phyloP scores from a whole-genome alignment of 2,329 filamentous ascomycete genomes.

The Raffaelea deltoideospora region DNA sequence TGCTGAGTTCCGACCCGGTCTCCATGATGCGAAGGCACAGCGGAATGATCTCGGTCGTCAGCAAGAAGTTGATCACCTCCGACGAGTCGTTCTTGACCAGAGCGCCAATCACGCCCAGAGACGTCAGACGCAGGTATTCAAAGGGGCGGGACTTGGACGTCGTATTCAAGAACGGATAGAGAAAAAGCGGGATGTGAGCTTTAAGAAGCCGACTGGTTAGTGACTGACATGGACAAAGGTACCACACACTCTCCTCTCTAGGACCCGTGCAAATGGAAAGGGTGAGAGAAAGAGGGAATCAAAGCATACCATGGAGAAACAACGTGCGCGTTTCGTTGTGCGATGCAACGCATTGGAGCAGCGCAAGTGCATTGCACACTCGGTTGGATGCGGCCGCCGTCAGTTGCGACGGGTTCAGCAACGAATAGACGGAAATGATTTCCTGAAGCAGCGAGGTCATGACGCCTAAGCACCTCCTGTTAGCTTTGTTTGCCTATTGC shows the following conservation, averaged over 20 bases:
- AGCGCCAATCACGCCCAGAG: constrained; percentile 88
- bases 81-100: constrained; percentile 98
- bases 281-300: neutral
- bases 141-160: constrained; percentile 96
- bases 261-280: neutral
- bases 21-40: constrained; percentile 98
- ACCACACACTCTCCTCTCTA: neutral
- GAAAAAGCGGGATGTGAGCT: constrained; percentile 95
- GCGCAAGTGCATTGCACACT: constrained; percentile 90
- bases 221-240: neutral
- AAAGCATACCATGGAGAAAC: constrained; percentile 68
- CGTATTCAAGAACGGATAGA: constrained; percentile 97
- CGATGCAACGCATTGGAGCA: constrained; percentile 92
- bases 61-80: constrained; percentile 96
- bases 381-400: constrained; percentile 95
- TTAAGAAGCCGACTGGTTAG: neutral
- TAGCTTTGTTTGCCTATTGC: neutral
- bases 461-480: too few relatives aligned
- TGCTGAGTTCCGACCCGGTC: constrained; percentile 93
- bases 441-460: constrained; percentile 97
- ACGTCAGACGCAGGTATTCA: constrained; percentile 91
- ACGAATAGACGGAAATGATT: constrained; percentile 95
- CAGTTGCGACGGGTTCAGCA: constrained; percentile 91
- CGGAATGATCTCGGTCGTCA: constrained; percentile 97
- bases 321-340: constrained; percentile 92